phyloP scores from a whole-genome alignment of 441 rosid species.

The Erodium trifolium region DNA sequence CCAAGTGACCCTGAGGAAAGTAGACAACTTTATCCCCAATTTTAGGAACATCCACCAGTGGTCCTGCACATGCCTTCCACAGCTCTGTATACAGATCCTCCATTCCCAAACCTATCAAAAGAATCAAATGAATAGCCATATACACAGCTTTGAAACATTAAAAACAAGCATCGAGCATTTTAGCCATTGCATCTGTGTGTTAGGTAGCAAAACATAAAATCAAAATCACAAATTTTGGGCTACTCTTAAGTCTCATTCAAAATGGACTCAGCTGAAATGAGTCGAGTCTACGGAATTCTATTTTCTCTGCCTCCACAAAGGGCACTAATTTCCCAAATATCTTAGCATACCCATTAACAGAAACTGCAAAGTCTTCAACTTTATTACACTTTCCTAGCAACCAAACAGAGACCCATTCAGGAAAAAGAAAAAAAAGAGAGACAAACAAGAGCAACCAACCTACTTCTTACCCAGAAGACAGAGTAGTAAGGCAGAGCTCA shows the following conservation, averaged over 20 bases:
- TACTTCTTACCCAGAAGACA: neutral
- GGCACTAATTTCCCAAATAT: neutral
- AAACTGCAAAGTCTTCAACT: no score
- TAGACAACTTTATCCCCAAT: slow-evolving; percentile 67
- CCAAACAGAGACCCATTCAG: no score
- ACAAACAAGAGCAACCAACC: neutral
- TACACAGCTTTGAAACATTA: neutral
- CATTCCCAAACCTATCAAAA: slow-evolving; percentile 27
- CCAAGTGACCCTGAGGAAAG: slow-evolving; percentile 94
- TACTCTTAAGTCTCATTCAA: no score
- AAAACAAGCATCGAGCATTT: neutral
- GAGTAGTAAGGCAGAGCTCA: neutral
- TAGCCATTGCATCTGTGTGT: neutral
- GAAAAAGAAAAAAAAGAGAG: neutral
- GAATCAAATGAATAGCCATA: slow-evolving; percentile 9
- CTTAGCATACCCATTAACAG: no score
- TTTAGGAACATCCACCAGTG: slow-evolving; percentile 74
- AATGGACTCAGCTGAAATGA: neutral
- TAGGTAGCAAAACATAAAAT: no score
- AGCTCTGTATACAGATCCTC: slow-evolving; percentile 66
- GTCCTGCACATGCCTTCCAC: slow-evolving; percentile 95
- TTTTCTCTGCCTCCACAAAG: neutral
- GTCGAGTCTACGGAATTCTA: neutral
- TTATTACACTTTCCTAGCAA: no score
- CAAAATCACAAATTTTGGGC: no score